phyloP scores from a whole-genome alignment of 495 filamentous ascomycete genomes.

The Ascodesmis nigricans region DNA sequence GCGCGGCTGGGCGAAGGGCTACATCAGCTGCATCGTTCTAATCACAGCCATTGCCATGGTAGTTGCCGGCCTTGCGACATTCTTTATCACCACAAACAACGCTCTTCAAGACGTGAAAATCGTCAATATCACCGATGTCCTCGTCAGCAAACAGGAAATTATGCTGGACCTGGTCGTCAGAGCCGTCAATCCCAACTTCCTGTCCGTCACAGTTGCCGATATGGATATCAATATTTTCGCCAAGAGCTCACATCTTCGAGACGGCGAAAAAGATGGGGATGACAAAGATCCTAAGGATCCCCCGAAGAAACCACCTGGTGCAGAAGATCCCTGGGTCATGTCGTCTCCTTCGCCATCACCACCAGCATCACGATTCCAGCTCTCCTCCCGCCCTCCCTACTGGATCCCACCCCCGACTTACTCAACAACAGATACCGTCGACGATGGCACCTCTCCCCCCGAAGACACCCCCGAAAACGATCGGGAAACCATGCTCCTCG shows the following conservation, averaged over 20 bases:
- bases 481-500: conserved; percentile 67
- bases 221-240: conserved; percentile 86
- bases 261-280: conserved; percentile 40
- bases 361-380: too few species aligned
- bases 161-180: conserved; percentile 83
- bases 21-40: conserved; percentile 60
- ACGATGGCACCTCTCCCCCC: conserved; percentile 44
- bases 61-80: conserved; percentile 58
- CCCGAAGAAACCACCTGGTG: too few species aligned
- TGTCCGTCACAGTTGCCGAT: conserved; percentile 58
- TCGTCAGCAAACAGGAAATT: conserved; percentile 82
- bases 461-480: conserved; percentile 37
- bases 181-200: conserved; percentile 78
- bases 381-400: too few species aligned
- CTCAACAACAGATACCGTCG: conserved; percentile 25
- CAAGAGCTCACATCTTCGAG: conserved; percentile 65
- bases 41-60: conserved; percentile 52
- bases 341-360: too few species aligned
- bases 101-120: conserved; percentile 57
- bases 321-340: conserved; percentile 5
- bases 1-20: conserved; percentile 42
- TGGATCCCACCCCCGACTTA: background rate
- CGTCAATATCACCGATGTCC: conserved; percentile 59
- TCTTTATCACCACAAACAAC: conserved; percentile 79
- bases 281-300: too few species aligned